Evolutionary conservation across 1,284 basidiomycete species (phyloP).

Genomic region (Gymnopus androsaceus): DNA sequence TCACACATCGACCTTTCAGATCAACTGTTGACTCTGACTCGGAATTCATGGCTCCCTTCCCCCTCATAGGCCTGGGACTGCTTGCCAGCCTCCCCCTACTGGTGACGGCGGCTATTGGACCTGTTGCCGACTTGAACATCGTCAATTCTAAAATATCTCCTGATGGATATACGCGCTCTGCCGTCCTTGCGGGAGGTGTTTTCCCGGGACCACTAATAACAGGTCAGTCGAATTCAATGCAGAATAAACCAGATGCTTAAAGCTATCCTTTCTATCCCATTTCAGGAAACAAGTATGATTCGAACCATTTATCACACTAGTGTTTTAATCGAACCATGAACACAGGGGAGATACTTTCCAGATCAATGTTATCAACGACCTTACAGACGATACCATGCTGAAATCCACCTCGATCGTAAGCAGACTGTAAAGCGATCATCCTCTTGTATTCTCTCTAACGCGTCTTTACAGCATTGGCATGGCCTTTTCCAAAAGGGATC

Average conservation of each 20-base stretch:
- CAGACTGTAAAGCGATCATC: not conserved
- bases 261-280: too few species aligned
- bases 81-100: not conserved
- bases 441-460: not conserved
- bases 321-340: too few species aligned
- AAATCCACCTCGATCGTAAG: slow-evolving; percentile 29
- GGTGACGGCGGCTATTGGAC: too few species aligned
- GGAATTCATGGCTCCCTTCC: too few species aligned
- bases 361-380: slow-evolving; percentile 25
- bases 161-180: slow-evolving; percentile 31
- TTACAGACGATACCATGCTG: slow-evolving; percentile 24
- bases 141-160: slow-evolving; percentile 31
- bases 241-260: too few species aligned
- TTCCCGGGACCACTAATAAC: slow-evolving; percentile 33
- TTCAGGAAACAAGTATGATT: slow-evolving; percentile 32
- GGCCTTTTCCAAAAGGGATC: slow-evolving; percentile 24
- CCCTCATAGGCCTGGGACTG: not conserved
- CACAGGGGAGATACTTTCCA: slow-evolving; percentile 28
- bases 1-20: too few species aligned
- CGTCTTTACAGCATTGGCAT: slow-evolving; percentile 28
- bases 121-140: slow-evolving; percentile 29
- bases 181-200: slow-evolving; percentile 27
- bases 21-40: too few species aligned
- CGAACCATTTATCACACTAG: too few species aligned
- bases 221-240: too few species aligned